Evolutionary conservation across 169 alveolate species (phyloP), one percentile per base, ranked within the genome.

Genomic region (Theileria orientalis): DNA sequence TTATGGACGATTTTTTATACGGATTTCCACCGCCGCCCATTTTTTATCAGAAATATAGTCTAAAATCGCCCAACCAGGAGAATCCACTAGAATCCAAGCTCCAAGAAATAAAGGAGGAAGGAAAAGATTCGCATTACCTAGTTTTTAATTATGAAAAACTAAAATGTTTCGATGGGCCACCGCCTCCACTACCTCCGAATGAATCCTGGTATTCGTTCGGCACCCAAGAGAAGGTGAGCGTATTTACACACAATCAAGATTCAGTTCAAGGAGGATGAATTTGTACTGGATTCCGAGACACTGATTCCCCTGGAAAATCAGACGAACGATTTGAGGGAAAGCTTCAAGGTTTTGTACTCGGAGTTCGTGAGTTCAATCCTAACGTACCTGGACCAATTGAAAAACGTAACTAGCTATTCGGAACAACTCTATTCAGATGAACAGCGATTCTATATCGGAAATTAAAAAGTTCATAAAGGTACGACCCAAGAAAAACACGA

Each of bases 21-120:
- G 93, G 93, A 21, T 89, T 72, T 41, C 93, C 93, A 40, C 90
- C 90, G 9, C 92, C 93, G 14, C 93, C 93, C 11, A 68, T 78
- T 37, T 89, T 82, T 57, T 89, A 75, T 63, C 41, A 69, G 23
- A 86, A 89, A 44, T 89, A 89, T 69, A 61, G 63, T 19, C 76
- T 70, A 30, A 76, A 54, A 42, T 79, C 47, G 21, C 62, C 40
- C 30, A 37, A 62, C 57, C 60, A 23, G 0, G 57, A 44, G 46
- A 25, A 32, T 6, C 49, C 52, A 40, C 68, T 47, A 19, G 77
- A 78, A 13, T 19, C 66, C 33, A 16, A 60, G 23, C 29, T 33
- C 14, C 42, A 62, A 32, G 46, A 37, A 13, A 37, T 29, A 35
- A 67, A 47, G 41, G 29, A 19, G 21, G 27, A 47, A 44, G 23